A percentile compares a stretch with the other conserved stretches of the same genome.
These are phyloP conservation scores for Cordyceps fumosorosea DNA, from an alignment of 2,329 filamentous ascomycete genomes.

Conservation along the genomic window DNA sequence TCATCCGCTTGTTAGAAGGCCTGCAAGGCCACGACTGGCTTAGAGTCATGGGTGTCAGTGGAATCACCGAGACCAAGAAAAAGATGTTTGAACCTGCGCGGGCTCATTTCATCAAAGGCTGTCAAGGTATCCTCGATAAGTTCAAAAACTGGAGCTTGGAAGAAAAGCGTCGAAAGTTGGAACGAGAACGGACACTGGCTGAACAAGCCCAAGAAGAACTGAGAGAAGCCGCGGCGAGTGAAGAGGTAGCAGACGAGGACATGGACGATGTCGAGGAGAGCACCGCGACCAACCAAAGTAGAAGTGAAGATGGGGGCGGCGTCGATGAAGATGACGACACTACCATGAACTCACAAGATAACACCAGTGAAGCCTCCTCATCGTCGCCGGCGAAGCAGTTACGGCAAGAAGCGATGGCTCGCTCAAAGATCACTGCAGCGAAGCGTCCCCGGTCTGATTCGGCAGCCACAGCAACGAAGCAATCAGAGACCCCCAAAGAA, in stretches of 20 bases:
- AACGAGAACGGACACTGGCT: conserved; percentile 56
- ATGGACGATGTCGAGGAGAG: conserved; percentile 21
- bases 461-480: conserved; percentile 24
- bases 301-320: conserved; percentile 27
- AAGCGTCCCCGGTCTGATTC: conserved; percentile 27
- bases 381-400: conserved; percentile 59
- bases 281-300: conserved; percentile 28
- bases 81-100: conserved; percentile 83
- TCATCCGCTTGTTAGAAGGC: conserved; percentile 65
- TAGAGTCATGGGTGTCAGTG: conserved; percentile 82
- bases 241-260: conserved; percentile 21
- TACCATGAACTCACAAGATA: conserved; percentile 43
- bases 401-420: conserved; percentile 60
- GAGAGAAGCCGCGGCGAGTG: conserved; percentile 28
- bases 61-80: conserved; percentile 76
- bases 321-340: conserved; percentile 28
- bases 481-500: conserved; percentile 44
- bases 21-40: conserved; percentile 91
- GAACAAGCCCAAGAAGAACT: conserved; percentile 26
- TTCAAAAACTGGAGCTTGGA: conserved; percentile 84
- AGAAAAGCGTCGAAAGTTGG: conserved; percentile 74
- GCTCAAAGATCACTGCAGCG: conserved; percentile 36
- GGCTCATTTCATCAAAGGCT: conserved; percentile 76
- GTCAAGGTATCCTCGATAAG: conserved; percentile 75
- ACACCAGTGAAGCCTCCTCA: conserved; percentile 40